These are phyloP conservation scores for Paecilomyces fulvus DNA, from an alignment of 2,329 filamentous ascomycete species.

Conservation along the genomic window DNA sequence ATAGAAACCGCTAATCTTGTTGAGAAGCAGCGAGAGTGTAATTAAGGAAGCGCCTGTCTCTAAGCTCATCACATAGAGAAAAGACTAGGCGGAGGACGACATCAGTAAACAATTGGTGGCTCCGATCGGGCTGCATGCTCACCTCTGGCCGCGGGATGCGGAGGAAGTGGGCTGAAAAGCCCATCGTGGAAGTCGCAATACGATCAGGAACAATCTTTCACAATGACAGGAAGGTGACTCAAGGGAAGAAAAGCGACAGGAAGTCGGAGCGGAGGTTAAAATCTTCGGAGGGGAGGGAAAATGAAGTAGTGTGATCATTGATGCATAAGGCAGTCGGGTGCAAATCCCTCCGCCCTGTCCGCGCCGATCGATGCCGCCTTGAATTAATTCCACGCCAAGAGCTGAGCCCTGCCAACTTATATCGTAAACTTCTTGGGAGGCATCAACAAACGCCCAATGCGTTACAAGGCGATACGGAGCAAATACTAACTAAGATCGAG, in stretches of 20 bases:
- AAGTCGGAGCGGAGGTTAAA: constrained; percentile 4
- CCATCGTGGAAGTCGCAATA: constrained; percentile 21
- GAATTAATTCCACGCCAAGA: neutral
- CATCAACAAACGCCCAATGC: neutral
- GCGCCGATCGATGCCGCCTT: constrained; percentile 14
- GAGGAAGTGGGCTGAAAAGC: constrained; percentile 34
- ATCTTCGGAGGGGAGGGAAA: constrained; percentile 1
- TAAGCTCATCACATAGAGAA: constrained; percentile 77
- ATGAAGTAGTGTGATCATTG: constrained; percentile 6
- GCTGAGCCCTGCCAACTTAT: neutral
- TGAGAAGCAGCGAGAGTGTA: constrained; percentile 72
- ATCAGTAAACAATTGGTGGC: constrained; percentile 1
- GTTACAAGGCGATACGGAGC: neutral
- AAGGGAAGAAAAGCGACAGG: neutral
- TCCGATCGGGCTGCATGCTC: neutral
- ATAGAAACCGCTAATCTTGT: constrained; percentile 87
- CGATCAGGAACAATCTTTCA: constrained; percentile 3
- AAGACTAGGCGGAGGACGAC: constrained; percentile 50
- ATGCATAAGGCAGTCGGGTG: constrained; percentile 7
- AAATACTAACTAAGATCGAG: neutral
- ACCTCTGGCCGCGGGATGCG: constrained; percentile 45
- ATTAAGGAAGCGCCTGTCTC: constrained; percentile 82
- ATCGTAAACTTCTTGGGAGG: neutral
- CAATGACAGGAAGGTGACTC: neutral
- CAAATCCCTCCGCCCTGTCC: constrained; percentile 14